These are phyloP conservation scores for Monilinia laxa DNA, from an alignment of 2,329 filamentous ascomycete species.

Conservation along the genomic window DNA sequence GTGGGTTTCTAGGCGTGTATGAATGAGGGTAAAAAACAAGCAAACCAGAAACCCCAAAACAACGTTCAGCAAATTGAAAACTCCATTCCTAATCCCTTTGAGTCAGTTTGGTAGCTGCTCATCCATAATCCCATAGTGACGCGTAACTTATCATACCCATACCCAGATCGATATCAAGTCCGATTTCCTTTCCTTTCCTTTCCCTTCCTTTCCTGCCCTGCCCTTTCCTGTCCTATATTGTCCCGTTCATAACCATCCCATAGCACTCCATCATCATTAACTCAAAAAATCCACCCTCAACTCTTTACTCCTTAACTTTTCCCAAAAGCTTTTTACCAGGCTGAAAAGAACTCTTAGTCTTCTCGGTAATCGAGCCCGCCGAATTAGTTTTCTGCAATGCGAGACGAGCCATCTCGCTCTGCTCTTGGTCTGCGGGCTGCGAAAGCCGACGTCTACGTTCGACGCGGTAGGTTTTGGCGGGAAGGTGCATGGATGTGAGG, in stretches of 20 bases:
- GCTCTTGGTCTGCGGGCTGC: conserved; percentile 8
- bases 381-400: conserved; percentile 19
- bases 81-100: neutral
- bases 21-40: too few species aligned
- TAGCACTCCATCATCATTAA: neutral
- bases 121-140: neutral
- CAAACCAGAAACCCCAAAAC: neutral
- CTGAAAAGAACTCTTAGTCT: neutral
- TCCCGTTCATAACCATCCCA: too few species aligned
- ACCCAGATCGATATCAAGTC: neutral
- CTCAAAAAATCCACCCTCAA: neutral
- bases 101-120: neutral
- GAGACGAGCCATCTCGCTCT: conserved; percentile 15
- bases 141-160: neutral
- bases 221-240: too few species aligned
- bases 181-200: neutral
- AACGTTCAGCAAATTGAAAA: neutral
- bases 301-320: conserved; percentile 2
- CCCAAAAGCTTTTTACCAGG: conserved; percentile 21
- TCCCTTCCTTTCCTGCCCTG: too few species aligned
- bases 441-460: conserved; percentile 21
- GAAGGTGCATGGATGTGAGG: conserved; percentile 21
- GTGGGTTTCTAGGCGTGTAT: neutral
- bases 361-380: conserved; percentile 1
- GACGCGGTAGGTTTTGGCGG: conserved; percentile 19